Conservation (phyloP, 768 basidiomycete species). For the Leucosporidium scottii region DNA sequence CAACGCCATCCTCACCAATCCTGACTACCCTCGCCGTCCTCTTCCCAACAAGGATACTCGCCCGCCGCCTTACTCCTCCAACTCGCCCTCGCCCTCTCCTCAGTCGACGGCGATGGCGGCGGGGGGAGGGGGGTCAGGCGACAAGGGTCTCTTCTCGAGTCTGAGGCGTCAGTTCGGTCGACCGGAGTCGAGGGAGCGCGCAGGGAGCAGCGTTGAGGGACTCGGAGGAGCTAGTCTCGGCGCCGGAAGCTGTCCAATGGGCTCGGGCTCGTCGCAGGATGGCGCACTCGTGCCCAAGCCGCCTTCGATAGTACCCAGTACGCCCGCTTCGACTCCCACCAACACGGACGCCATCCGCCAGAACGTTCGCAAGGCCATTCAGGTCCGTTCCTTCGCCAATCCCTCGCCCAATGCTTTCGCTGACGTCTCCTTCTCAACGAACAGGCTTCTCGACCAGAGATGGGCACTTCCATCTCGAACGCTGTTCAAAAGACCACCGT, state of each 20-base stretch:
- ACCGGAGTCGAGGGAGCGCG: not conserved
- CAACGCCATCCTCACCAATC: constrained; percentile 21
- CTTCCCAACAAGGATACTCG: not conserved
- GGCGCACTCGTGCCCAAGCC: too few relatives aligned
- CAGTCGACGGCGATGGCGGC: too few relatives aligned
- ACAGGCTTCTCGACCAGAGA: constrained; percentile 43
- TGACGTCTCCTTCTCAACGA: constrained; percentile 18
- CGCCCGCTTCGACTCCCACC: constrained; percentile 13
- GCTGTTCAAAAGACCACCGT: constrained; percentile 41
- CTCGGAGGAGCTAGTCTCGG: too few relatives aligned
- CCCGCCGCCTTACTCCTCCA: not conserved
- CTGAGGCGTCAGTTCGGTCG: constrained; percentile 14
- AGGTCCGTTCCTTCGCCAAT: constrained; percentile 15
- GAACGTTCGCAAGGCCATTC: constrained; percentile 37
- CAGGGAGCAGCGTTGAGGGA: not conserved
- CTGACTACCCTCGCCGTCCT: constrained; percentile 14
- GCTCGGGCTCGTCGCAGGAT: too few relatives aligned
- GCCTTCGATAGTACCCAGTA: too few relatives aligned
- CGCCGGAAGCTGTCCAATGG: too few relatives aligned
- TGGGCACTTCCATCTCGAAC: constrained; percentile 39
- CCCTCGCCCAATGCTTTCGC: too few relatives aligned
- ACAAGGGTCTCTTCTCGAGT: constrained; percentile 21
- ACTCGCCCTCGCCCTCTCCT: not conserved
- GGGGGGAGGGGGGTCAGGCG: not conserved
- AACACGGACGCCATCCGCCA: constrained; percentile 29